Evolutionary conservation across 805 yeast genomes (phyloP).

Genomic region (Jamesozyma piceae): DNA sequence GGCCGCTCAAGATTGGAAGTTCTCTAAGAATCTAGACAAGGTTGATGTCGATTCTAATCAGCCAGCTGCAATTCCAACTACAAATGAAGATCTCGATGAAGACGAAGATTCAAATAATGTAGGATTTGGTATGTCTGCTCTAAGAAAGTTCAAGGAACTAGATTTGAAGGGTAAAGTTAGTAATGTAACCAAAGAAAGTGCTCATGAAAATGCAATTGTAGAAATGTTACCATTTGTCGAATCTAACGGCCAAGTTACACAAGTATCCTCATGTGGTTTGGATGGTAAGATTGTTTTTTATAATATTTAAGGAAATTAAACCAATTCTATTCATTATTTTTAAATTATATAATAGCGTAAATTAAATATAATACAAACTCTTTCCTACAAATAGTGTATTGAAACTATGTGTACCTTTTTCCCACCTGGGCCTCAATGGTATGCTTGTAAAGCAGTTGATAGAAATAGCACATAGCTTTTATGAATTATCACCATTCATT

Average conservation of each 20-base stretch:
- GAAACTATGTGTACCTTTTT: no score
- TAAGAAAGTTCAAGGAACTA: slow-evolving; percentile 90
- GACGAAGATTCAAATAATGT: slow-evolving; percentile 44
- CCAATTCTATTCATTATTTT: no score
- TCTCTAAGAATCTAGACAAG: slow-evolving; percentile 51
- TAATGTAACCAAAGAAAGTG: slow-evolving; percentile 45
- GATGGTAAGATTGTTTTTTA: slow-evolving; percentile 90
- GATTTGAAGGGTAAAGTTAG: slow-evolving; percentile 82
- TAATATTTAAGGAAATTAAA: slow-evolving; percentile 34
- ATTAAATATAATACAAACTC: no score
- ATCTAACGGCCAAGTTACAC: slow-evolving; percentile 42
- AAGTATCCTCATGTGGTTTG: slow-evolving; percentile 68
- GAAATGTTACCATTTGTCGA: slow-evolving; percentile 46
- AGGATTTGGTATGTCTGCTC: slow-evolving; percentile 59
- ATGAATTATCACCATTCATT: no score
- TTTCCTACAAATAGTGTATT: no score
- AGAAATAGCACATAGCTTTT: no score
- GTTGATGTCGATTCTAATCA: slow-evolving; percentile 4
- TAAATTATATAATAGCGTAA: no score
- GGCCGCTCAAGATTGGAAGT: slow-evolving; percentile 53
- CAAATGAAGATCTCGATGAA: slow-evolving; percentile 30
- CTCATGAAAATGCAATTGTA: slow-evolving; percentile 86
- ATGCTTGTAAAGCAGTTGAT: no score
- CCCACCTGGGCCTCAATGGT: no score
- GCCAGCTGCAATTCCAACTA: slow-evolving; percentile 1